Evolutionary conservation across 352 stramenopile genomes (phyloP).

Genomic region (Phytophthora macrochlamydospora): DNA sequence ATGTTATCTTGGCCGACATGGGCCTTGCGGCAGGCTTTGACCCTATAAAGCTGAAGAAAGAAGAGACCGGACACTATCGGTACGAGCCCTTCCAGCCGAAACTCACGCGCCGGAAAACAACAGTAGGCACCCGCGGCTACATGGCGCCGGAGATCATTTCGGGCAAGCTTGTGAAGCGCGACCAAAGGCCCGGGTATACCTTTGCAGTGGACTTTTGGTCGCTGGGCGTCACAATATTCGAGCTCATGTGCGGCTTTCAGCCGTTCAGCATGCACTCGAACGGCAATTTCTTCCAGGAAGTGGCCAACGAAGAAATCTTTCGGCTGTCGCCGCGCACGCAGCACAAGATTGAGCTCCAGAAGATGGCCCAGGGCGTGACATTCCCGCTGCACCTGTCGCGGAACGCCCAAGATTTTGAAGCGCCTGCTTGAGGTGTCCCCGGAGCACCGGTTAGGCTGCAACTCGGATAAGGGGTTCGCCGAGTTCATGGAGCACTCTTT

Average conservation of each 20-base stretch:
- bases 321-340: slow-evolving; percentile 71
- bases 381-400: slow-evolving; percentile 69
- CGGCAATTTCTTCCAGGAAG: slow-evolving; percentile 78
- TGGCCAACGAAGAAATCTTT: slow-evolving; percentile 82
- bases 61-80: slow-evolving; percentile 45
- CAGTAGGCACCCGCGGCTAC: slow-evolving; percentile 89
- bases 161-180: slow-evolving; percentile 79
- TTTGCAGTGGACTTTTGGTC: slow-evolving; percentile 83
- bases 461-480: slow-evolving; percentile 70
- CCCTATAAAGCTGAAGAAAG: slow-evolving; percentile 53
- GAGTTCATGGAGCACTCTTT: slow-evolving; percentile 92
- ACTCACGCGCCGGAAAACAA: slow-evolving; percentile 75
- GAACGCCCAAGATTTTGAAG: slow-evolving; percentile 73
- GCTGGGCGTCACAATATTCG: slow-evolving; percentile 87
- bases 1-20: slow-evolving; percentile 92
- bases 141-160: slow-evolving; percentile 93
- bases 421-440: slow-evolving; percentile 82
- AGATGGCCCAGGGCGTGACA: slow-evolving; percentile 73
- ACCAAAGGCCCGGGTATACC: slow-evolving; percentile 81
- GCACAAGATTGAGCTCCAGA: slow-evolving; percentile 82
- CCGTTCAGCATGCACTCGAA: slow-evolving; percentile 78
- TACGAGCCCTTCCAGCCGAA: slow-evolving; percentile 64
- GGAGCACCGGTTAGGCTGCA: slow-evolving; percentile 76
- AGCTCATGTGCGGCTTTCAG: slow-evolving; percentile 88
- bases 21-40: slow-evolving; percentile 78